phyloP scores from a whole-genome alignment of 2,329 filamentous ascomycete genomes.

The Penicillium sp. region DNA sequence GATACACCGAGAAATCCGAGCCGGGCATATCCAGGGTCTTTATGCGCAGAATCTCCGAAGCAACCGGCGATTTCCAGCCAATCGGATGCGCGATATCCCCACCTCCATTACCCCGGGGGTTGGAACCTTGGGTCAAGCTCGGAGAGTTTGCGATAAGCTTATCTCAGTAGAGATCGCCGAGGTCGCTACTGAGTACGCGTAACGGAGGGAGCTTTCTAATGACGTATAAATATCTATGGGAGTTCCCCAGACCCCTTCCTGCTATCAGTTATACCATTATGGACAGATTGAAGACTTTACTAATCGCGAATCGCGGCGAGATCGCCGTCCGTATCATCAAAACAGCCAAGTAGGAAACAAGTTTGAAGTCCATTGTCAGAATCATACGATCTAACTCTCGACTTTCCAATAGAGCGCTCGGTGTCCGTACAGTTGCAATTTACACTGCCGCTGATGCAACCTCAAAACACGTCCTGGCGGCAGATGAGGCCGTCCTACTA shows the following conservation, averaged over 20 bases:
- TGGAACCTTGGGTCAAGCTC: neutral
- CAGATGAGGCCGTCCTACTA: conserved; percentile 53
- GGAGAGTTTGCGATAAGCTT: neutral
- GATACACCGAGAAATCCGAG: neutral
- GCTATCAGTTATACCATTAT: conserved; percentile 15
- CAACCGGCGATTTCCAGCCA: neutral
- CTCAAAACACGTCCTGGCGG: conserved; percentile 52
- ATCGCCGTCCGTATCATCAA: conserved; percentile 54
- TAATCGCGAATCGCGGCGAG: conserved; percentile 60
- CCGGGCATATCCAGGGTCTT: neutral
- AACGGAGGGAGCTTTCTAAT: no score
- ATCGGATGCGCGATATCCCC: conserved; percentile 1
- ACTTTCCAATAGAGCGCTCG: conserved; percentile 47
- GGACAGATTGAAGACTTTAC: conserved; percentile 48
- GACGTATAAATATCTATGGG: neutral
- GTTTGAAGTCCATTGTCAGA: conserved; percentile 48
- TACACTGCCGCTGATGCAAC: conserved; percentile 56
- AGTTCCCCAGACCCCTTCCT: neutral
- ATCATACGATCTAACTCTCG: conserved; percentile 36
- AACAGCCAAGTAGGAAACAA: conserved; percentile 49
- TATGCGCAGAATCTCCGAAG: neutral
- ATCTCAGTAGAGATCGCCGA: neutral
- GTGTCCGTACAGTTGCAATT: conserved; percentile 54
- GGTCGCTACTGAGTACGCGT: no score
- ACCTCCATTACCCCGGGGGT: neutral